Conservation (phyloP, 306 rosid species). For the Lagenaria siceraria region DNA sequence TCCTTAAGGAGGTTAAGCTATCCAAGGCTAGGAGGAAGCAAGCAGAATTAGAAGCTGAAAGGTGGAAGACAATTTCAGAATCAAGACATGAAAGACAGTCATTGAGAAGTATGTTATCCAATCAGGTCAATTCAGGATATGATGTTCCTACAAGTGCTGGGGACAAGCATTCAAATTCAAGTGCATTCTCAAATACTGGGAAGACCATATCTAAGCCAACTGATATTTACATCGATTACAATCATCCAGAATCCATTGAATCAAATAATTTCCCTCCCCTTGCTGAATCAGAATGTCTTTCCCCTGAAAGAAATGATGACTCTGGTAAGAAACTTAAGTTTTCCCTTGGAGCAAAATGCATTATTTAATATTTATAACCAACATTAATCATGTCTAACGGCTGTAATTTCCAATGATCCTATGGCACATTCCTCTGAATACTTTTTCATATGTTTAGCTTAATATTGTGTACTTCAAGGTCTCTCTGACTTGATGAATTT, state of each 20-base stretch:
- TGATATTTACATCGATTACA: constrained; percentile 15
- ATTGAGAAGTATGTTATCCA: constrained; percentile 55
- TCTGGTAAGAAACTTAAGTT: constrained; percentile 33
- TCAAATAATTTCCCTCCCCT: constrained; percentile 26
- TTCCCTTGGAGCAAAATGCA: constrained; percentile 3
- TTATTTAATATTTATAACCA: background rate
- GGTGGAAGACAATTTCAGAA: constrained; percentile 75
- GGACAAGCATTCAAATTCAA: constrained; percentile 27
- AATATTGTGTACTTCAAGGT: background rate
- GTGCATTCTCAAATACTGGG: constrained; percentile 27
- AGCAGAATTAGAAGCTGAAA: constrained; percentile 70
- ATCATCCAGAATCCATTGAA: constrained; percentile 20
- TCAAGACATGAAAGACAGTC: constrained; percentile 70
- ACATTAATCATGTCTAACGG: background rate
- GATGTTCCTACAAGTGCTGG: constrained; percentile 36
- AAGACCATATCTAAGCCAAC: constrained; percentile 16
- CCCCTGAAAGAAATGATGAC: constrained; percentile 35
- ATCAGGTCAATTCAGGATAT: constrained; percentile 38
- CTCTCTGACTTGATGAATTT: background rate
- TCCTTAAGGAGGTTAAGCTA: constrained; percentile 66
- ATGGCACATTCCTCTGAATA: background rate
- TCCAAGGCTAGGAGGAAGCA: constrained; percentile 85
- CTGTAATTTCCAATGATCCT: background rate
- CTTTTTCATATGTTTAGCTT: background rate
- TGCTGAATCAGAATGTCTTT: constrained; percentile 34